These are phyloP conservation scores for Camellia oleifera DNA, from an alignment of 179 eudicot genomes.

Conservation along the genomic window DNA sequence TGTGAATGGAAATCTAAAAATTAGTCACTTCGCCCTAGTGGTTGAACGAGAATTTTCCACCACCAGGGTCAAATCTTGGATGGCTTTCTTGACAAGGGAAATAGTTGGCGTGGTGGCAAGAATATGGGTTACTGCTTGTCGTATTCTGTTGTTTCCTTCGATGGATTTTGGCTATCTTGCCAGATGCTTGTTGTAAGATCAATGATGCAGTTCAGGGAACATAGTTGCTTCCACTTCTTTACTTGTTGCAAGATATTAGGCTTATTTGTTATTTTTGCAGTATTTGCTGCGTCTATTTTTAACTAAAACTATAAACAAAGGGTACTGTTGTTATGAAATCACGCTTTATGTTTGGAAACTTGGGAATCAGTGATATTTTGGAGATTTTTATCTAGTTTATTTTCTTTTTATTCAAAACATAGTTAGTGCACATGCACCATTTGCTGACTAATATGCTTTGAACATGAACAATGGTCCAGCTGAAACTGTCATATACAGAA, in stretches of 20 bases:
- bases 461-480: slow-evolving; percentile 39
- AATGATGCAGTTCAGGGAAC: neutral
- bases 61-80: neutral
- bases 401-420: no score
- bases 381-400: no score
- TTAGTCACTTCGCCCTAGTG: neutral
- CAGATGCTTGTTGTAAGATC: neutral
- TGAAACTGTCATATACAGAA: slow-evolving; percentile 92
- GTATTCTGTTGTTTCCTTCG: neutral
- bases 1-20: neutral
- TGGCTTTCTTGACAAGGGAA: neutral
- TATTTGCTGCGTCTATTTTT: neutral
- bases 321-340: no score
- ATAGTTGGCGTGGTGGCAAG: neutral
- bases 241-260: neutral
- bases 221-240: neutral
- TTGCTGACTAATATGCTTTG: neutral
- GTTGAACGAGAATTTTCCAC: neutral
- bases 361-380: neutral
- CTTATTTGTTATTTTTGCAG: neutral
- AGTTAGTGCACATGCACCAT: neutral
- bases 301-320: no score
- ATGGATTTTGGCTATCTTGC: neutral
- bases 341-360: neutral
- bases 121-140: neutral